These are phyloP conservation scores for Bjerkandera adusta DNA, from an alignment of 1,284 basidiomycete species.

Conservation along the genomic window DNA sequence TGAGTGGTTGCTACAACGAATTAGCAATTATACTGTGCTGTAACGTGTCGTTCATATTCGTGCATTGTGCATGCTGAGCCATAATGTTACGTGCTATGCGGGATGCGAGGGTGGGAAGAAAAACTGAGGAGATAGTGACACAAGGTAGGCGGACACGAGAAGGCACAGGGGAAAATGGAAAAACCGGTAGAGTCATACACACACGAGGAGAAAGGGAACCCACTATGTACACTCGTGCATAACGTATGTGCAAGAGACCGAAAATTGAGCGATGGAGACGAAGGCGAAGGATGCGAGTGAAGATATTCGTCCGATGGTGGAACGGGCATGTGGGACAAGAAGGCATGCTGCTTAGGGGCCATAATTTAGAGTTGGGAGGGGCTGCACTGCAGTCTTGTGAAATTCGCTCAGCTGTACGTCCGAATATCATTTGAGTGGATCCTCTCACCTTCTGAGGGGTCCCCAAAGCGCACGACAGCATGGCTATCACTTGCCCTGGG, in stretches of 20 bases:
- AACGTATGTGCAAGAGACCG: background rate
- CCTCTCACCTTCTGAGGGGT: background rate
- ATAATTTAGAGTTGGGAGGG: background rate
- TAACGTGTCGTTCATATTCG: conserved; percentile 9
- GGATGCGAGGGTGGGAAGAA: no score
- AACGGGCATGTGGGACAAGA: conserved; percentile 6
- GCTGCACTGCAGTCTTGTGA: background rate
- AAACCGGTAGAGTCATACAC: background rate
- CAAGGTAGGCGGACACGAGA: conserved; percentile 8
- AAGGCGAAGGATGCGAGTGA: background rate
- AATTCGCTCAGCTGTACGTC: conserved; percentile 10
- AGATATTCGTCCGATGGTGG: background rate
- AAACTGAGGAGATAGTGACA: conserved; percentile 11
- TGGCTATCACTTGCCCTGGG: conserved; percentile 21
- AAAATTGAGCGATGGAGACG: background rate
- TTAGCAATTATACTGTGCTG: conserved; percentile 4
- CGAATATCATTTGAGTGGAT: background rate
- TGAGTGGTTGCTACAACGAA: conserved; percentile 1
- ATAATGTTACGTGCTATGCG: conserved; percentile 18
- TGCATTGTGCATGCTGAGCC: conserved; percentile 16
- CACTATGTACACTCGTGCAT: conserved; percentile 2
- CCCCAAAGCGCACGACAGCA: background rate
- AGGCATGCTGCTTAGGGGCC: background rate
- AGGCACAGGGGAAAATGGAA: background rate
- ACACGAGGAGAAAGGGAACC: conserved; percentile 4